Base-by-base conservation (phyloP, 257 asterid species). In the Capsicum rhomboideum region DNA sequence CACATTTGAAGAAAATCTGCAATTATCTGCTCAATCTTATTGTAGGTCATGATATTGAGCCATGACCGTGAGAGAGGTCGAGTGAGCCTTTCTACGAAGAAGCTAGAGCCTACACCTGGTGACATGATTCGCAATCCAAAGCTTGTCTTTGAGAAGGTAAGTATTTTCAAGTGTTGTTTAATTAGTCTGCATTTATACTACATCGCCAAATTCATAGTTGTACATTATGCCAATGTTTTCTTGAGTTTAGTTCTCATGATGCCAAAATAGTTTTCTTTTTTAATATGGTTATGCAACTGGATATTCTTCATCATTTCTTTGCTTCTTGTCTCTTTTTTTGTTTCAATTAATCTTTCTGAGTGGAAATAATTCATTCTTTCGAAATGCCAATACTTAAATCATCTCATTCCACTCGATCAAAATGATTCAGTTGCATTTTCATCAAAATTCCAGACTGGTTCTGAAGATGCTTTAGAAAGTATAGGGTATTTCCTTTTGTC, bases 41-140 rank as follows among this genome's bases (percentile, higher is more conserved):
- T 85, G 78, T 84, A 96, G 99, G 99, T 96, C 85, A 96, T 96
- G 99, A 91, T 96, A 81, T 90, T 96, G 77, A 96, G 99, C 93
- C 99, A 96, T 88, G 98, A 96, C 78, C 98, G 99, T 50, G 99
- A 96, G 89, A 94, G 99, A 83, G 99, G 98, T 17, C 88, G 99
- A 49, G 98, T 96, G 86, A 94, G 98, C 90, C 97, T 96, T 66
- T 96, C 98, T 12, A 94, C 98, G 31, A 96, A 96, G 94, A 96
- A 96, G 92, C 90, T 96, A 85, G 99, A 96, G 93, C 99, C 98
- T 31, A 92, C 98, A 58, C 98, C 99, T 66, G 98, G 99, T 83
- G 99, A 94, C 93, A 96, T 96, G 99, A 95, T 96, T 90, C 96
- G 97, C 44, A 96, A 96, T 86, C 99, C 98, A 81, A 93, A 93